These are phyloP conservation scores for Daphne laureola DNA, from an alignment of 441 rosid genomes.

Conservation along the genomic window DNA sequence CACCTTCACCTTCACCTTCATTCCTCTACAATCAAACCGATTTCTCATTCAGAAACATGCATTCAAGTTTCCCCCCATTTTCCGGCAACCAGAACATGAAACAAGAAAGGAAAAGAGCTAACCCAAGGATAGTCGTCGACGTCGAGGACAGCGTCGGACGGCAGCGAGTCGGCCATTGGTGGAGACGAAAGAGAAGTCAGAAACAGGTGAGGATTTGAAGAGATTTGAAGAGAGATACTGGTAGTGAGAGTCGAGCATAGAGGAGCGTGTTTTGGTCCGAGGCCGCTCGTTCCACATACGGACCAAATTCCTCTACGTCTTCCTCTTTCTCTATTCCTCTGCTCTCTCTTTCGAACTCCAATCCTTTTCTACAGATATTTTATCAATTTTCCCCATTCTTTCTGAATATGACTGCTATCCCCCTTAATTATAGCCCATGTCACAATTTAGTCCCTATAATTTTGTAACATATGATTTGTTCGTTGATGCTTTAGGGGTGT, in stretches of 20 bases:
- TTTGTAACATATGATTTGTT: no score
- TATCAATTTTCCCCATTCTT: no score
- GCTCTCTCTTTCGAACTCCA: neutral
- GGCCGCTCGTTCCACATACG: constrained; percentile 45
- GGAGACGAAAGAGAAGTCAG: neutral
- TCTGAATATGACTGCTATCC: no score
- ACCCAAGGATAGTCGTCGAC: constrained; percentile 58
- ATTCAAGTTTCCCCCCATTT: neutral
- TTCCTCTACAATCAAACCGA: constrained; percentile 34
- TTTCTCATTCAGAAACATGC: constrained; percentile 11
- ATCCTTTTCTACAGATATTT: no score
- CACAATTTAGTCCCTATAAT: neutral
- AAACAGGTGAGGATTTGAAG: neutral
- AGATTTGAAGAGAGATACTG: constrained; percentile 7
- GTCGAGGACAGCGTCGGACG: constrained; percentile 34
- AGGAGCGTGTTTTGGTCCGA: constrained; percentile 31
- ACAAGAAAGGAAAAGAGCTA: neutral
- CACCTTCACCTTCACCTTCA: constrained; percentile 56
- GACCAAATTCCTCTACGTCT: constrained; percentile 44
- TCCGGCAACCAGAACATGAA: neutral
- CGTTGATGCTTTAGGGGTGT: no score
- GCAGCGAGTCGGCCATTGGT: constrained; percentile 15
- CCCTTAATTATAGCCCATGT: no score
- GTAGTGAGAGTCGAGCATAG: neutral
- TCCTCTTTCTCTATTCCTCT: constrained; percentile 12